Evolutionary conservation across 306 rosid genomes (phyloP), one percentile per base, ranked within the genome.

Genomic region (Vigna reflexopilosa): DNA sequence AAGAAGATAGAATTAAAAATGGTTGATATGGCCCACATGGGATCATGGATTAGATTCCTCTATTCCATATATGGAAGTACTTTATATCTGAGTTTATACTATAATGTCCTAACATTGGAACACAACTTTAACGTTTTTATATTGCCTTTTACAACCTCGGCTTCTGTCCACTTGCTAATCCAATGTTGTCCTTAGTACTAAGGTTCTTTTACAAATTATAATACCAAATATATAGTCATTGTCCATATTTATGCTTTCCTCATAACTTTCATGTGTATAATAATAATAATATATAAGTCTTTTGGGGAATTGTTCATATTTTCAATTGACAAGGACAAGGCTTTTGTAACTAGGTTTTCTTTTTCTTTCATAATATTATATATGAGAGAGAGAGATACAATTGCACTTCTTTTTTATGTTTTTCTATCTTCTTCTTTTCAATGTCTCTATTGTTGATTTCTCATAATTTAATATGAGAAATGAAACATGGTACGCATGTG

Each of bases 31-130:
- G 77, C 76, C 70, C 75, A 68, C 78, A 9, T 54, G 38, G 67
- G 74, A 79, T 73, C 77, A 74, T 62, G 72, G 38, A 70, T 72
- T 79, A 52, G 66, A 83, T 79, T 79, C 77, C 76, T 62, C 69
- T 70, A 4, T 61, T 82, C 84, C 49, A 68, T 48, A 68, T 49
- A 67, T 68, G 54, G 83, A 82, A 78, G 62, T 57, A 59, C 77
- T 32, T 59, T 68, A 61, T 36, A 40, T 51, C 40, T 40, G 62
- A 32, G 57, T 73, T 67, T 45, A 67, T 47, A 19, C 3, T 50
- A 42, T 44, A 65, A 72, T 56, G 54, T 67, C 65, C 67, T 5
- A 17, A 34, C 63, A 13, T 22, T 66, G 34, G 49, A 50, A 65
- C 26, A 40, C 61, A 51, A 64, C 79, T 82, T 71, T 24, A 54